Evolutionary conservation across 305 asterid genomes (phyloP).

Genomic region (Petunia hybrid): DNA sequence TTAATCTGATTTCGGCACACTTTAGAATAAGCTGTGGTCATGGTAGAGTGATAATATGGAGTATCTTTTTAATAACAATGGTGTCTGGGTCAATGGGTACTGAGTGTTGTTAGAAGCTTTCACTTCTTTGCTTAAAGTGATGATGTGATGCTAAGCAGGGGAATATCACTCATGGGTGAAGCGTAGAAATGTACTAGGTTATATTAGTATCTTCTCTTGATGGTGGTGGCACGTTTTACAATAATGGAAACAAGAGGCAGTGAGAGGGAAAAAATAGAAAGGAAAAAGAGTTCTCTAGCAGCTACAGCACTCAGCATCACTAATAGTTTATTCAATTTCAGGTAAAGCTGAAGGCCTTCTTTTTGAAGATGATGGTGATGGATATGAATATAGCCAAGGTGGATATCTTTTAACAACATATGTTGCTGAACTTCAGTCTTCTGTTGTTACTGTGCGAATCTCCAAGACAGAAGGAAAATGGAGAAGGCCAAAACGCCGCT

Average conservation of each 20-base stretch:
- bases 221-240: neutral
- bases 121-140: too few species aligned
- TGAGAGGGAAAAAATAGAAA: neutral
- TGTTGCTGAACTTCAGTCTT: conserved; percentile 71
- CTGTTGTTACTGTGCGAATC: conserved; percentile 73
- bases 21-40: neutral
- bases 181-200: neutral
- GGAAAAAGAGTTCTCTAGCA: neutral
- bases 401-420: conserved; percentile 84
- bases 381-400: conserved; percentile 76
- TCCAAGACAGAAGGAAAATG: conserved; percentile 77
- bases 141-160: too few species aligned
- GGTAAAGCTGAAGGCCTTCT: conserved; percentile 92
- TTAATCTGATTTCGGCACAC: neutral
- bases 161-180: too few species aligned
- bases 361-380: conserved; percentile 95
- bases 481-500: conserved; percentile 83
- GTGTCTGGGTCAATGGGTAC: too few species aligned
- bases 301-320: neutral
- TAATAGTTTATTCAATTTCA: conserved; percentile 41
- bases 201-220: neutral
- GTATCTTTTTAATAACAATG: neutral
- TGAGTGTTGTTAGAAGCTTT: too few species aligned
- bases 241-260: neutral
- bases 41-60: neutral